Evolutionary conservation across 441 rosid species (phyloP), one percentile per base, ranked within the genome.

Genomic region (Aquilaria agallochum): DNA sequence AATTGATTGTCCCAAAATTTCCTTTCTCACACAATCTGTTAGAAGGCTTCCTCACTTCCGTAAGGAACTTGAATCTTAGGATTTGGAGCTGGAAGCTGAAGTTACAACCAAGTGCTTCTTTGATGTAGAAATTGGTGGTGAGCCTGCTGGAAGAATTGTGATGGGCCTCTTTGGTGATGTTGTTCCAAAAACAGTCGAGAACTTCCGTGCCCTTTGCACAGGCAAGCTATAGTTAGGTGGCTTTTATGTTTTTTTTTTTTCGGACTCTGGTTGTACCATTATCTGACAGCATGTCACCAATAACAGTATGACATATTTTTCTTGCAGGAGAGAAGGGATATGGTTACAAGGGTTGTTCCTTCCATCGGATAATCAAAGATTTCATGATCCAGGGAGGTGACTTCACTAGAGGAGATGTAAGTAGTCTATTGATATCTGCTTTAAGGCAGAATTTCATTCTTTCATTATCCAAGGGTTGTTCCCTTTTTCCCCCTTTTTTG

Each of bases 331-430:
- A 87, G 80, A 82, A 83, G 14, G 84, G 86, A 11, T 84, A 74
- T 56, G 88, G 85, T 4, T 87, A 74, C 78, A 82, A 82, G 69
- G 90, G 85, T 45, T 80, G 82, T 51, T 77, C 90, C 0, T 82
- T 87, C 58, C 93, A 87, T 66, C 85, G 88, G 33, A 77, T 87
- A 44, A 87, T 87, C 11, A 84, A 80, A 71, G 81, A 80, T 59
- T 87, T 87, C 74, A 87, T 87, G 85, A 87, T 84, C 68, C 90
- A 87, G 56, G 93, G 83, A 66, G 93, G 88, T 53, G 90, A 87
- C 68, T 87, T 82, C 76, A 80, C 85, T 1, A 65, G 72, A 42
- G 90, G 85, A 74, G 76, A 84, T 77, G 88, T 87, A 74, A 65
- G 63, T 53, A 65, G 56, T 63, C 61, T 59, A 49, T 70, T 64